phyloP scores from a whole-genome alignment of 2,329 filamentous ascomycete genomes.

The Aspergillus ibericus region DNA sequence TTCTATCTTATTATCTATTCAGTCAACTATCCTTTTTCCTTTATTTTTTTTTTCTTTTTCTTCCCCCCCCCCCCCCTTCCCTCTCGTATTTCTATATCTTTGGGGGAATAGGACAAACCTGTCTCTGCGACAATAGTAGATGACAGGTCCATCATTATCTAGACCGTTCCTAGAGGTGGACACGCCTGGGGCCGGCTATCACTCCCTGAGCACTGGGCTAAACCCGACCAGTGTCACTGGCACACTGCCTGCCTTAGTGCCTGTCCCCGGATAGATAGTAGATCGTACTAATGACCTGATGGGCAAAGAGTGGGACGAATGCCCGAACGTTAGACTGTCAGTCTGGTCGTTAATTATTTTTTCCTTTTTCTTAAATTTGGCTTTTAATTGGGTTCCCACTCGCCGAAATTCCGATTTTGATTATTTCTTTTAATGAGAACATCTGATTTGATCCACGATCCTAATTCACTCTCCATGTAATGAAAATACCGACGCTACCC shows the following conservation, averaged over 20 bases:
- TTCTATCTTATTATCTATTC: no score
- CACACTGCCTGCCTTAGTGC: neutral
- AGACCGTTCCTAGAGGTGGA: neutral
- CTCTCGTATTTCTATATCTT: neutral
- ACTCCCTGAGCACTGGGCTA: neutral
- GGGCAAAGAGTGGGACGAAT: neutral
- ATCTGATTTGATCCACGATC: neutral
- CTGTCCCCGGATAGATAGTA: neutral
- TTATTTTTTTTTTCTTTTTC: neutral
- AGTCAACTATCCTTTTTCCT: neutral
- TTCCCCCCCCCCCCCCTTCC: neutral
- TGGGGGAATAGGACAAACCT: neutral
- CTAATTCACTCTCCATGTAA: neutral
- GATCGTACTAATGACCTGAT: slow-evolving; percentile 4
- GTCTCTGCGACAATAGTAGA: neutral
- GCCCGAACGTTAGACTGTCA: slow-evolving; percentile 5
- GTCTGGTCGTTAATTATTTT: neutral
- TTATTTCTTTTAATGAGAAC: neutral
- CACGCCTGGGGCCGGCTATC: neutral
- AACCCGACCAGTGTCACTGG: neutral
- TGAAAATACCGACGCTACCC: slow-evolving; percentile 1
- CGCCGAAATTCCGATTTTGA: neutral
- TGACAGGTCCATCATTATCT: neutral
- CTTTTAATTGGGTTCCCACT: neutral
- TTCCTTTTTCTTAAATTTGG: neutral